Percentiles rank a stretch among this genome's conserved stretches.
Evolutionary conservation across 257 asterid genomes (phyloP).

Genomic region (Capsicum pubescens): DNA sequence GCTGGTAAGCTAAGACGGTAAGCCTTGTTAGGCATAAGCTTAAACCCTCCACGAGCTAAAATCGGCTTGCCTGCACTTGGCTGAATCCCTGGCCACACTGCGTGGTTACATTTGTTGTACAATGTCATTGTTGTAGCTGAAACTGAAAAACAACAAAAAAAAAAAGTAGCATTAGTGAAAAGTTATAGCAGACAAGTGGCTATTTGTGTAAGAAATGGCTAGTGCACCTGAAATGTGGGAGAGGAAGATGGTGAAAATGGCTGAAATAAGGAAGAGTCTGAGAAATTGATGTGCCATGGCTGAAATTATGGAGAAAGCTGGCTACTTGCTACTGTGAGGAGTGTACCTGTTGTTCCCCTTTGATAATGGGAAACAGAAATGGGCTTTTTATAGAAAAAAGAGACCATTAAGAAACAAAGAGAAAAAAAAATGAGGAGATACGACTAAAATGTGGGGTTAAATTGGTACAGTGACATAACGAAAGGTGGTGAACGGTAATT

Average conservation of each 20-base stretch:
- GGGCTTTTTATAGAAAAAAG: constrained; percentile 34
- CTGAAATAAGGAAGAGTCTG: constrained; percentile 45
- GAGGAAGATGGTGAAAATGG: constrained; percentile 42
- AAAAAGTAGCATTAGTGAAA: neutral
- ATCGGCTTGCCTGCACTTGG: constrained; percentile 76
- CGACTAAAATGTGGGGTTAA: neutral
- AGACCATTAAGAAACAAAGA: neutral
- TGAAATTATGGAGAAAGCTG: constrained; percentile 13
- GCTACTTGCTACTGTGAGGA: neutral
- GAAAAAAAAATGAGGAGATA: constrained; percentile 2
- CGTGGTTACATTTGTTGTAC: constrained; percentile 75
- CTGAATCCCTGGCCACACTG: constrained; percentile 94
- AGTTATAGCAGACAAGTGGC: neutral
- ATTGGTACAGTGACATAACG: neutral
- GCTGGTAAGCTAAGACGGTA: constrained; percentile 65
- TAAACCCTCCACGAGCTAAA: constrained; percentile 78
- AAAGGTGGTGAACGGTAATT: neutral
- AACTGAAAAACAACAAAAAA: constrained; percentile 16
- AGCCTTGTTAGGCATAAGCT: constrained; percentile 62
- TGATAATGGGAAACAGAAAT: neutral
- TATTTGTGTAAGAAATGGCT: neutral
- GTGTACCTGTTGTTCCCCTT: neutral
- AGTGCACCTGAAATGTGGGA: constrained; percentile 53
- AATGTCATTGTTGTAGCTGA: constrained; percentile 71
- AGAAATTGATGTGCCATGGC: constrained; percentile 49